These are phyloP conservation scores for Nakazawaea wyomingensis DNA, from an alignment of 805 yeast genomes.

Conservation along the genomic window DNA sequence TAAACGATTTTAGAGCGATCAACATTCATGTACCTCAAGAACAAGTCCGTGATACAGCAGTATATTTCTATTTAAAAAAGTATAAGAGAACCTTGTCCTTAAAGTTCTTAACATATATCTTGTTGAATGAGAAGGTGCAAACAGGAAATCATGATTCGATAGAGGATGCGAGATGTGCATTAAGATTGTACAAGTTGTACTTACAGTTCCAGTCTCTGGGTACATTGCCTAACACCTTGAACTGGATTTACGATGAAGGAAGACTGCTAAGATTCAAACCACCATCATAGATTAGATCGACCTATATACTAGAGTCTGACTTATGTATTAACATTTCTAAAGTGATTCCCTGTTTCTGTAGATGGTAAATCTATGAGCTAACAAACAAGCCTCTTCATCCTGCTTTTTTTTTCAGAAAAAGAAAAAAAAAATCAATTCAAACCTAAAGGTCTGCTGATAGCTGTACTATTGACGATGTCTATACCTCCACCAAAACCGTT, in stretches of 20 bases:
- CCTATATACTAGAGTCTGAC: too few relatives aligned
- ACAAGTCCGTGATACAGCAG: slow-evolving; percentile 89
- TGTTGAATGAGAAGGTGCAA: slow-evolving; percentile 74
- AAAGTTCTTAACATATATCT: slow-evolving; percentile 78
- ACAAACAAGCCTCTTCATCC: background rate
- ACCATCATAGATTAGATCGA: slow-evolving; percentile 26
- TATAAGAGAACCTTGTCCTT: slow-evolving; percentile 75
- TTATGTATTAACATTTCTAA: too few relatives aligned
- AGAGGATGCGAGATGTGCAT: slow-evolving; percentile 90
- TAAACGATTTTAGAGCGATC: slow-evolving; percentile 88
- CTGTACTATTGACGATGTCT: slow-evolving; percentile 5
- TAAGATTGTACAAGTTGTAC: slow-evolving; percentile 69
- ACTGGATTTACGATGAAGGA: slow-evolving; percentile 69
- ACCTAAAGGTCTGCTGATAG: background rate
- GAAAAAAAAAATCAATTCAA: background rate
- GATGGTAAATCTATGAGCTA: too few relatives aligned
- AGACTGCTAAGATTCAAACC: slow-evolving; percentile 47
- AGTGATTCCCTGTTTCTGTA: too few relatives aligned
- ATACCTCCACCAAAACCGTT: slow-evolving; percentile 12
- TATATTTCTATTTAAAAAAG: slow-evolving; percentile 68
- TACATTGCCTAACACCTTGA: slow-evolving; percentile 54
- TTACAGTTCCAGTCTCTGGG: slow-evolving; percentile 54
- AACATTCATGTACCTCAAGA: slow-evolving; percentile 79
- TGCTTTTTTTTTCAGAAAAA: background rate
- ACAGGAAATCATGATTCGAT: slow-evolving; percentile 94